These are phyloP conservation scores for Acer saccharum DNA, from an alignment of 345 rosid genomes.

Conservation along the genomic window DNA sequence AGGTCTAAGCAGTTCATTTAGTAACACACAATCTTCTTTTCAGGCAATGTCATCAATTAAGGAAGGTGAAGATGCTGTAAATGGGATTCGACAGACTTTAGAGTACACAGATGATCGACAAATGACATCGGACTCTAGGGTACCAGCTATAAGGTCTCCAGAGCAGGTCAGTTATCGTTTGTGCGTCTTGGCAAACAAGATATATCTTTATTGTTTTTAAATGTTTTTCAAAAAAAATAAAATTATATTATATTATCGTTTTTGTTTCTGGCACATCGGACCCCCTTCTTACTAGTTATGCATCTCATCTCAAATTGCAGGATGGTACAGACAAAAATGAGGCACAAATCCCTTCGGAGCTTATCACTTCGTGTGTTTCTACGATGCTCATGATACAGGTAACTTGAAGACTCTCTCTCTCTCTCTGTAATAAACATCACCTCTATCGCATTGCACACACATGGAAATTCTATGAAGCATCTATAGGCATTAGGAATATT, in stretches of 20 bases:
- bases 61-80: constrained; percentile 77
- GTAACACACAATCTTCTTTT: constrained; percentile 17
- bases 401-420: constrained; percentile 13
- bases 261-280: constrained; percentile 38
- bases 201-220: too few relatives aligned
- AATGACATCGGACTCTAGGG: constrained; percentile 37
- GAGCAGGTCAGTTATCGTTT: constrained; percentile 51
- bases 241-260: too few relatives aligned
- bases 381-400: constrained; percentile 91
- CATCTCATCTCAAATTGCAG: constrained; percentile 32
- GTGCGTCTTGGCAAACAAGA: background rate
- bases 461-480: background rate
- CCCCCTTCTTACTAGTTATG: constrained; percentile 24
- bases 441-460: background rate
- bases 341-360: constrained; percentile 67
- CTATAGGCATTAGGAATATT: background rate
- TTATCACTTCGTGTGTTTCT: constrained; percentile 84
- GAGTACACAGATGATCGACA: constrained; percentile 54
- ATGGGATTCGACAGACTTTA: constrained; percentile 65
- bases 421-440: background rate
- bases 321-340: constrained; percentile 44
- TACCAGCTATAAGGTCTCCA: constrained; percentile 29
- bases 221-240: too few relatives aligned
- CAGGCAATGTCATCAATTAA: constrained; percentile 76
- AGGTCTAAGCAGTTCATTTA: background rate